Evolutionary conservation across 805 yeast species (phyloP).

Genomic region (Metschnikowia continentalis): DNA sequence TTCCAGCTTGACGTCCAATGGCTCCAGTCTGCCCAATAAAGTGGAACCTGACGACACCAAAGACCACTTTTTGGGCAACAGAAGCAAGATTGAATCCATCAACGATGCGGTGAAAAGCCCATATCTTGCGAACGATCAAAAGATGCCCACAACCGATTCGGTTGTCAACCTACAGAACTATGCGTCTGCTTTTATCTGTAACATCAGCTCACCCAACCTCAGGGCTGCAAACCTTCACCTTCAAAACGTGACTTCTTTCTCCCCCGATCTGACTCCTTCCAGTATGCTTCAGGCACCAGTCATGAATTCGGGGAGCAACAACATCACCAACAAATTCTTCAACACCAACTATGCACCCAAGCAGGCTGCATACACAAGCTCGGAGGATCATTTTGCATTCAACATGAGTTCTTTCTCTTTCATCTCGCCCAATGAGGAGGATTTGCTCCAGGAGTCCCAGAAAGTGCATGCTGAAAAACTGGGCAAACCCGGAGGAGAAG

Average conservation of each 20-base stretch:
- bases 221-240: neutral
- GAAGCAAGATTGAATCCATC: neutral
- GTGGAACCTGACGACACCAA: neutral
- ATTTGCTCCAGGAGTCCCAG: neutral
- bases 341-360: constrained; percentile 23
- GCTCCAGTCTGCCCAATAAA: constrained; percentile 3
- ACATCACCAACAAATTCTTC: constrained; percentile 35
- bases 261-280: constrained; percentile 4
- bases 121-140: neutral
- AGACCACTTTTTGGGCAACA: neutral
- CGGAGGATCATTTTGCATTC: constrained; percentile 32
- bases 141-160: neutral
- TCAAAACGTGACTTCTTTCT: constrained; percentile 2
- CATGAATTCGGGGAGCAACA: constrained; percentile 26
- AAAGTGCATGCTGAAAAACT: neutral
- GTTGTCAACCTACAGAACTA: neutral
- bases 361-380: neutral
- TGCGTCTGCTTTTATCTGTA: neutral
- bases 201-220: neutral
- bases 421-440: constrained; percentile 1
- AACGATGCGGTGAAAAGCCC: neutral
- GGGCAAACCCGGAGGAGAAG: neutral
- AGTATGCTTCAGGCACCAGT: constrained; percentile 26
- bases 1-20: neutral
- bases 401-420: constrained; percentile 29